Conservation (phyloP, 1,284 basidiomycete genomes). For the Trichosporon inkin region DNA sequence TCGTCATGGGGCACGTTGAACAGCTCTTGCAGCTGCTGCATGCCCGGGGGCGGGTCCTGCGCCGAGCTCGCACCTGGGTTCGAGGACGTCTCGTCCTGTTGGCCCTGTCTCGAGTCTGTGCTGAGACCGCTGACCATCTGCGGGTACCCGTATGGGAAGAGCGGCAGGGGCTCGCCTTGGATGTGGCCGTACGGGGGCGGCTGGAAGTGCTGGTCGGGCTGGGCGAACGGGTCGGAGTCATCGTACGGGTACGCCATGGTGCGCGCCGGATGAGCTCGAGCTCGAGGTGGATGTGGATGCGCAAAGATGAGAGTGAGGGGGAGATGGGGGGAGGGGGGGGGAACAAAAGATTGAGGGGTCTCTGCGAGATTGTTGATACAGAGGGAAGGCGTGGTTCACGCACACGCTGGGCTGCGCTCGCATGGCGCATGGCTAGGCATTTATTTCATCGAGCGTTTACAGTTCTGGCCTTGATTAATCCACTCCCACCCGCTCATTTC, state of each 20-base stretch:
- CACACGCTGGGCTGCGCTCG: no score
- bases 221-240: constrained; percentile 9
- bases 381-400: no score
- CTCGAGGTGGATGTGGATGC: not conserved
- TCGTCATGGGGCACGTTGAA: not conserved
- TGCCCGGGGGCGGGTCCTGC: not conserved
- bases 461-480: no score
- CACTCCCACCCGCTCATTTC: no score
- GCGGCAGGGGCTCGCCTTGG: not conserved
- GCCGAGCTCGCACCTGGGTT: not conserved
- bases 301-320: no score
- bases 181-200: not conserved
- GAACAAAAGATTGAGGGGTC: no score
- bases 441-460: no score
- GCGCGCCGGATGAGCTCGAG: not conserved
- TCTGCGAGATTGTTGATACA: no score
- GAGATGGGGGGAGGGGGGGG: no score
- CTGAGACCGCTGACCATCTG: not conserved
- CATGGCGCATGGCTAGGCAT: no score
- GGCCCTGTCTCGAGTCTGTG: not conserved
- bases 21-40: not conserved
- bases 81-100: not conserved
- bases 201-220: constrained; percentile 9
- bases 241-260: constrained; percentile 16
- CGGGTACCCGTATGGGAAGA: constrained; percentile 15